Base-by-base conservation (phyloP, 768 basidiomycete genomes). In the Calocybe gangraenosa region DNA sequence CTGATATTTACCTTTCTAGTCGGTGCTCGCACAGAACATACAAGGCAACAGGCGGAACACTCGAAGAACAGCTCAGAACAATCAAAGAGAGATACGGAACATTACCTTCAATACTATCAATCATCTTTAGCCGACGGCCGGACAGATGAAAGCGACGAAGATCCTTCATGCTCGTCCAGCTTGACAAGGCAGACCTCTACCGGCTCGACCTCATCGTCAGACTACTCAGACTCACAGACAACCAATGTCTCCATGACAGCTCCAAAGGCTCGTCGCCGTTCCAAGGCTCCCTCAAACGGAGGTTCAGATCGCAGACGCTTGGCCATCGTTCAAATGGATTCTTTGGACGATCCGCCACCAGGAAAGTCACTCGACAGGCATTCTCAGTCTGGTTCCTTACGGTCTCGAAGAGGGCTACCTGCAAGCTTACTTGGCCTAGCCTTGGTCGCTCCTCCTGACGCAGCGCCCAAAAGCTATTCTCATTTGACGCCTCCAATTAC, bases 401-500 rank as follows among this genome's bases (percentile, higher is more conserved):
- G 64, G 36, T 63, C 73, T 31, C 65, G 68, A 44, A 67, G 72
- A 17, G 67, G 69, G 14, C 53, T 70, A 42, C 62, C 68, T 44
- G 64, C 68, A 30, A 65, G 64, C 52, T 55, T 76, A 9, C 61
- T 66, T 8, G 77, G 78, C 42, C 69, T 87, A 19, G 80, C 84
- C 42, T 69, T 88, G 51, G 80, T 87, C 48, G 82, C 82, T 42
- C 86, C 84, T 40, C 83, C 84, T 31, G 87, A 86, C 61, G 81
- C 79, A 51, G 71, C 79, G 7, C 72, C 74, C 13, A 66, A 59
- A 37, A 63, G 71, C 11, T 79, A 81, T 55, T 68, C 76, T 21
- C 72, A 75, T 43, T 66, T 82, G 37, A 69, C 75, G 3, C 75
- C 79, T 44, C 78, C 78, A 11, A 59, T 71, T 17, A 67, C 74